phyloP scores from a whole-genome alignment of 1,284 basidiomycete genomes.

The Rhodotorula glutinis region DNA sequence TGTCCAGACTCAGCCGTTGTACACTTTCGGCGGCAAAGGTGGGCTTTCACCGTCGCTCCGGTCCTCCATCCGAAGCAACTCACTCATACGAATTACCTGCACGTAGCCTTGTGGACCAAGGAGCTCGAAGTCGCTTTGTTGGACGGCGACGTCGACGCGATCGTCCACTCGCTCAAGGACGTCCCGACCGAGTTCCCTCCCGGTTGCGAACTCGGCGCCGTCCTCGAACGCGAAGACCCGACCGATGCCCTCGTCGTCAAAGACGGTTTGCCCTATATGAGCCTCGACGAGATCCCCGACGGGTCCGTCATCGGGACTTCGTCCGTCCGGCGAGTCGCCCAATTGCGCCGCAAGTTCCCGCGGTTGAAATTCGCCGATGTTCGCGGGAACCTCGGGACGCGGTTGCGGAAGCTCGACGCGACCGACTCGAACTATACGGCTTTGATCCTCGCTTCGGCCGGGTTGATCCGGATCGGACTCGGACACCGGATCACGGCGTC shows the following conservation, averaged over 20 bases:
- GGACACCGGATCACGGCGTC: conserved; percentile 71
- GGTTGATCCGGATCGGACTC: conserved; percentile 73
- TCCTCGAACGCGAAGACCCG: conserved; percentile 83
- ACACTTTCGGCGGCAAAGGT: conserved; percentile 53
- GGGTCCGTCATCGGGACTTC: conserved; percentile 92
- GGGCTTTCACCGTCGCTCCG: conserved; percentile 46
- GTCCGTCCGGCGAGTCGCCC: conserved; percentile 87
- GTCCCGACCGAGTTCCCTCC: conserved; percentile 74
- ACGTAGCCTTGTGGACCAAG: conserved; percentile 83
- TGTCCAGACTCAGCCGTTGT: conserved; percentile 66
- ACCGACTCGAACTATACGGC: conserved; percentile 79
- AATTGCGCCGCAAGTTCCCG: conserved; percentile 77
- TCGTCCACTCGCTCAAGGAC: conserved; percentile 93
- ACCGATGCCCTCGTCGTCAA: conserved; percentile 87
- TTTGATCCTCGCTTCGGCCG: conserved; percentile 89
- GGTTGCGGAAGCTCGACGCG: conserved; percentile 85
- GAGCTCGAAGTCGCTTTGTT: conserved; percentile 84
- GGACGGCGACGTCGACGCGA: conserved; percentile 74
- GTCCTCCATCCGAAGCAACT: too few species aligned
- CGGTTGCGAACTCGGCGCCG: conserved; percentile 80
- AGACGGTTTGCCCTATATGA: conserved; percentile 65
- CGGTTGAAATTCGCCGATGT: conserved; percentile 81
- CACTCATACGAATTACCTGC: not conserved
- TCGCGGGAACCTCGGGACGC: conserved; percentile 59
- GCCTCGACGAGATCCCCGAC: conserved; percentile 76